Evolutionary conservation across 352 stramenopile genomes (phyloP), one percentile per base, ranked within the genome.

Genomic region (Thraustotheca clavata): DNA sequence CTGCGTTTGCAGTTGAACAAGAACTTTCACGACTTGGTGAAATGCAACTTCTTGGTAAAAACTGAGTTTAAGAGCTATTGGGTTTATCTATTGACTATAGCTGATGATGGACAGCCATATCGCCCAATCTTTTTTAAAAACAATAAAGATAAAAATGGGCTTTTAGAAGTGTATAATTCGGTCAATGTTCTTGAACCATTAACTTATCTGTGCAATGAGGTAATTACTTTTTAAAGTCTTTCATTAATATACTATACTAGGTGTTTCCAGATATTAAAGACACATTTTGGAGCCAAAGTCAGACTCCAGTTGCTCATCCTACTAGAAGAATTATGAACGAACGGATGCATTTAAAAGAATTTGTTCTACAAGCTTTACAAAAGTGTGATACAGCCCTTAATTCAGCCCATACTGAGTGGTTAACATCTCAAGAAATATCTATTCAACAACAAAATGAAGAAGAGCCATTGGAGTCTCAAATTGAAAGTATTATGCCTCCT

Each of bases 221-320:
- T 59, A 52, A 22, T 14, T 18, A 35, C 11, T 52, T 0, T 59
- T 22, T 1, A 9, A 43, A 8, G 9, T 12, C 7, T 59, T 59
- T 29, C 49, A 43, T 8, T n/a, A 14, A 16, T 54, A 18, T 18
- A 43, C 40, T 14, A 1, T 70, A 68, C 22, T 73, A 83, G 2
- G 49, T 89, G 1, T 32, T 92, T 3, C 79, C 79, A 0, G 83
- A 92, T 38, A 72, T 92, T 24, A 89, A 90, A 59, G 75, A 90
- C 43, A 78, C 80, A 33, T 90, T 87, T 62, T 92, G 83, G 83
- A 87, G 76, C 14, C 71, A 80, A 1, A 50, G 14, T 29, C 11
- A 50, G 7, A 14, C 43, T 14, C 43, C 7, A 6, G 14, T 50
- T 14, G 43, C 43, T 14, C 43, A 50, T 14, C 43, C 43, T 22